These are phyloP conservation scores for Lentinula boryana DNA, from an alignment of 768 basidiomycete species.

Conservation along the genomic window DNA sequence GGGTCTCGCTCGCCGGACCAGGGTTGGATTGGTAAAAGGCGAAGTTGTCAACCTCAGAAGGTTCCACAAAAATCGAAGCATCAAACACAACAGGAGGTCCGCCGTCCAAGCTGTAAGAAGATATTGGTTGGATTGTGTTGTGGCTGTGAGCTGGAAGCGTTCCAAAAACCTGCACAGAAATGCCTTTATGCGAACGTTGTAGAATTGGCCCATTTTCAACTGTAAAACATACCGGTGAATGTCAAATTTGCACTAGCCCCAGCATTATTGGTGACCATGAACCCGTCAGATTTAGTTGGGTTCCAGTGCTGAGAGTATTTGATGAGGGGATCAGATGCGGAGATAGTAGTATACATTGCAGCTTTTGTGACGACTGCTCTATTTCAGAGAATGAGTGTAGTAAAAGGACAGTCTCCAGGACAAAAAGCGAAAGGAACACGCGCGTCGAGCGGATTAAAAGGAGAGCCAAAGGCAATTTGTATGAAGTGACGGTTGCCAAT, in stretches of 20 bases:
- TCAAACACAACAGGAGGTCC: not conserved
- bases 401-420: slow-evolving; percentile 1
- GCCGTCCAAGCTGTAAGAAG: not conserved
- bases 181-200: not conserved
- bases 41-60: not conserved
- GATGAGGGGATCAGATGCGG: not conserved
- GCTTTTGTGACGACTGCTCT: no score
- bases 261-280: not conserved
- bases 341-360: not conserved
- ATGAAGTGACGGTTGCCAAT: not conserved
- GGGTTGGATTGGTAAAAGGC: not conserved
- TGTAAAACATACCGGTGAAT: not conserved
- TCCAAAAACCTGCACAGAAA: not conserved
- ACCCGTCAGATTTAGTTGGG: not conserved
- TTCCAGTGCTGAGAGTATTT: not conserved
- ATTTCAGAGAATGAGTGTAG: not conserved
- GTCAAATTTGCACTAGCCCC: not conserved
- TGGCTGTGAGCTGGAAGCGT: not conserved
- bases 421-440: not conserved
- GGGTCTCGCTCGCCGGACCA: not conserved
- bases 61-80: not conserved
- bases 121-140: not conserved
- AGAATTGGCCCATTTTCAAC: not conserved
- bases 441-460: not conserved
- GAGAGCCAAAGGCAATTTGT: not conserved